phyloP scores from a whole-genome alignment of 2,329 filamentous ascomycete genomes.

The Talaromyces sp. region DNA sequence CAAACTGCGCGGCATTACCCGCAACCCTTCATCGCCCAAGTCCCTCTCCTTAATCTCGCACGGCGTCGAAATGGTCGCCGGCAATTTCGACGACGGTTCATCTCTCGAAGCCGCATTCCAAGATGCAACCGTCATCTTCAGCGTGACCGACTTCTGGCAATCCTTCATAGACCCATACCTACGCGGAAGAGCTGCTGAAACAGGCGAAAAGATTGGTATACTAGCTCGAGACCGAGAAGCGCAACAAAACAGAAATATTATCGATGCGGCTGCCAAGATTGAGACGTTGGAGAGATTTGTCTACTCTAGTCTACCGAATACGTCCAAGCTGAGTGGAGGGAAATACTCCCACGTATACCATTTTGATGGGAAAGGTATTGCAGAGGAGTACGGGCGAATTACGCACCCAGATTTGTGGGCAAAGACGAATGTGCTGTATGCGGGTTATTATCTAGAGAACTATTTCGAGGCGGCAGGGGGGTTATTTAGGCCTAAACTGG shows the following conservation, averaged over 20 bases:
- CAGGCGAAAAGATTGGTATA: background rate
- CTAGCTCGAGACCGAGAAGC: background rate
- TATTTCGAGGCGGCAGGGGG: background rate
- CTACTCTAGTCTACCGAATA: constrained; percentile 50
- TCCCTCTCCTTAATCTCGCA: constrained; percentile 22
- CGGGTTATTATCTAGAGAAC: constrained; percentile 5
- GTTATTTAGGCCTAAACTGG: background rate
- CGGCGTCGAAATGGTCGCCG: constrained; percentile 31
- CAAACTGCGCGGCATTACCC: constrained; percentile 32
- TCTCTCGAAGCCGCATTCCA: constrained; percentile 31
- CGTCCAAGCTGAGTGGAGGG: constrained; percentile 44
- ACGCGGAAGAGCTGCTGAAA: background rate
- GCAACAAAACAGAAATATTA: constrained; percentile 49
- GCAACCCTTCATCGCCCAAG: constrained; percentile 25
- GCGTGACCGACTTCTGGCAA: constrained; percentile 50
- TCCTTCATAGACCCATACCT: constrained; percentile 25
- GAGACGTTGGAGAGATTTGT: constrained; percentile 44
- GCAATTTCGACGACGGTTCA: constrained; percentile 26
- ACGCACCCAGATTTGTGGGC: constrained; percentile 37
- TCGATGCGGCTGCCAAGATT: constrained; percentile 46
- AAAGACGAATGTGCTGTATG: background rate
- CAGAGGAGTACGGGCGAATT: constrained; percentile 42
- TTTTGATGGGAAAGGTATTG: constrained; percentile 48
- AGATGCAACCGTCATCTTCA: constrained; percentile 52
- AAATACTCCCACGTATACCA: constrained; percentile 45